Evolutionary conservation across 768 basidiomycete species (phyloP).

Genomic region (Leccinellum luteum): DNA sequence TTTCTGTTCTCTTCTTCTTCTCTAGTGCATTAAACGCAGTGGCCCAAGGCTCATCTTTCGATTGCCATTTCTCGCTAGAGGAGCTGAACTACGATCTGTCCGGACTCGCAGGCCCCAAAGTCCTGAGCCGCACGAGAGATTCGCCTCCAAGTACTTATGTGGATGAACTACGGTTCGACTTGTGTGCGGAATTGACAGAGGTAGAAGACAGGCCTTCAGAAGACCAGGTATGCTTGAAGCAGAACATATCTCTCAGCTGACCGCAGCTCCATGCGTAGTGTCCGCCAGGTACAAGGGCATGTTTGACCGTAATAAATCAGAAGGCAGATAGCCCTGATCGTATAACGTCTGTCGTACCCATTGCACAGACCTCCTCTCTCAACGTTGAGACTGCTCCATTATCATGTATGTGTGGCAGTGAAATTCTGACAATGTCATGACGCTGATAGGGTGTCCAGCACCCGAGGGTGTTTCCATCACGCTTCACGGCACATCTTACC

Average conservation of each 20-base stretch:
- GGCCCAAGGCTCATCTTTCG: constrained; percentile 46
- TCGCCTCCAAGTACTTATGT: constrained; percentile 63
- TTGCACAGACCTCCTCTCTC: constrained; percentile 45
- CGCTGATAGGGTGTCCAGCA: constrained; percentile 36
- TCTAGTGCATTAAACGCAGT: constrained; percentile 20
- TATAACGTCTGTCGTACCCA: constrained; percentile 71
- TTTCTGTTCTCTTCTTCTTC: constrained; percentile 20
- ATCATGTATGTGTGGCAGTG: constrained; percentile 36
- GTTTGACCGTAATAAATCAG: constrained; percentile 64
- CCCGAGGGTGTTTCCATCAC: constrained; percentile 52
- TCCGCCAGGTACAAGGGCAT: constrained; percentile 63
- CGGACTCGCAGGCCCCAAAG: constrained; percentile 49
- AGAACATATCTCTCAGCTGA: not conserved
- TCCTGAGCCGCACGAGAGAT: constrained; percentile 47
- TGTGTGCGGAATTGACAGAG: constrained; percentile 58
- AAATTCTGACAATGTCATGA: not conserved
- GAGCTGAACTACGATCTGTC: constrained; percentile 60
- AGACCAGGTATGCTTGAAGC: constrained; percentile 62
- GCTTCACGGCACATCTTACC: constrained; percentile 62
- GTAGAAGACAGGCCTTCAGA: constrained; percentile 44
- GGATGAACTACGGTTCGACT: constrained; percentile 61
- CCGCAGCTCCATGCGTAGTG: constrained; percentile 47
- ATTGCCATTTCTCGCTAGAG: constrained; percentile 48
- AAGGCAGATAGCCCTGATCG: constrained; percentile 56
- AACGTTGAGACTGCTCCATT: constrained; percentile 26